Base-by-base conservation (phyloP, 2,329 filamentous ascomycete species). In the Rutstroemia sydowiana region DNA sequence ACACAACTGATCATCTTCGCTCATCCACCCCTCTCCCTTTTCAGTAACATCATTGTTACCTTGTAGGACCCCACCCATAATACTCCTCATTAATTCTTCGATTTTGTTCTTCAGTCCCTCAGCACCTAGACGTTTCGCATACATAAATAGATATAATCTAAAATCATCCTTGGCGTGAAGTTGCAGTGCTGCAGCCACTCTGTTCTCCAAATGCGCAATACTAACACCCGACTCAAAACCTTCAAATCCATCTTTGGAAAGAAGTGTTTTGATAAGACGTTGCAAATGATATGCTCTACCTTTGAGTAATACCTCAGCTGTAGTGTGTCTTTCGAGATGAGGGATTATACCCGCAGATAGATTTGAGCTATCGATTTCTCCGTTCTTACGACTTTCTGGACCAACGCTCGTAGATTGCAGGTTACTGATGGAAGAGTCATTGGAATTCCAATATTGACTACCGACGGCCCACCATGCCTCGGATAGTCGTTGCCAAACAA, bases 391-490 rank as follows among this genome's bases (percentile, higher is more conserved):
- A 8, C 73, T 70, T 37, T 75, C 74, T 2, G 81, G 74, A 0
- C 84, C 82, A 7, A 84, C 77, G 9, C 82, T 82, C 1, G 82
- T 84, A 2, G 87, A 82, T 58, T 89, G 84, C 34, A 95, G 70
- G 46, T 90, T 87, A 44, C 87, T 84, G 48, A 95, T 82, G 0
- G 90, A 90, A 1, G 89, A 90, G 63, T 96, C 93, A 48, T 90
- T 95, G 1, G 90, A 95, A 69, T 98, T 97, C 95, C 93, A 98
- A 68, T 98, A 98, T 66, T 98, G 93, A 61, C 88, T 95, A 16
- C 91, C 91, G 0, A 97, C 90, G 0, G 92, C 92, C 90, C 93
- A 98, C 93, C 93, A 98, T 2, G 88, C 80, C 66, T 98, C 95
- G 2, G 90, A 95, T n/a, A 98, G 75, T 9, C 91, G 83, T 69